Conservation (phyloP, 129 eudicot species). For the Sambucus nigra region DNA sequence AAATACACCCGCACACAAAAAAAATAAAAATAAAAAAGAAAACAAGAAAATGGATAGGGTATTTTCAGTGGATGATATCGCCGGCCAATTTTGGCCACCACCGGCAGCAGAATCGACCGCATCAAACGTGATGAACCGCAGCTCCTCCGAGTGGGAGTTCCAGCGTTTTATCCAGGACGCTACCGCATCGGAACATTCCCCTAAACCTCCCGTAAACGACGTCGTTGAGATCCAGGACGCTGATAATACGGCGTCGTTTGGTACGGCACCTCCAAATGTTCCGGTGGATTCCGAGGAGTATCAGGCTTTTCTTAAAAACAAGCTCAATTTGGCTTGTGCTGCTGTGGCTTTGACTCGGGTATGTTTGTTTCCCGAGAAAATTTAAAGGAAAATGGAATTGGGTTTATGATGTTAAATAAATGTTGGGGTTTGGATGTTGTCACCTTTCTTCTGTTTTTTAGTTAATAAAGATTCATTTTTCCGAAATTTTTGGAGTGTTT, state of each 20-base stretch:
- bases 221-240: conserved; percentile 49
- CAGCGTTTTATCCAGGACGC: conserved; percentile 73
- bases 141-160: conserved; percentile 90
- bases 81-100: conserved; percentile 86
- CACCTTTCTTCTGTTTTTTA: no score
- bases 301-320: conserved; percentile 62
- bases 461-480: no score
- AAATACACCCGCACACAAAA: no score
- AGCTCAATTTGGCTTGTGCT: conserved; percentile 85
- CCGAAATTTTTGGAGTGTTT: no score
- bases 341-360: conserved; percentile 98
- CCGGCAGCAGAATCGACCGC: conserved; percentile 42
- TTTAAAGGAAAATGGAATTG: no score
- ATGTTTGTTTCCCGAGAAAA: no score
- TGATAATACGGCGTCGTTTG: conserved; percentile 5
- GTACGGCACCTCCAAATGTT: conserved; percentile 30
- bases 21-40: neutral
- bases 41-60: conserved; percentile 81
- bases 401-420: no score
- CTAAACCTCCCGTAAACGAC: conserved; percentile 19
- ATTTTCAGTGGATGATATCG: conserved; percentile 93
- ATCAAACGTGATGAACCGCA: conserved; percentile 51
- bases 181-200: conserved; percentile 20
- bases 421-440: no score
- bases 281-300: conserved; percentile 80